A percentile compares a stretch with the other conserved stretches of the same genome.
These are phyloP conservation scores for Gossypium schwendimanii DNA, from an alignment of 441 rosid genomes.

Conservation along the genomic window DNA sequence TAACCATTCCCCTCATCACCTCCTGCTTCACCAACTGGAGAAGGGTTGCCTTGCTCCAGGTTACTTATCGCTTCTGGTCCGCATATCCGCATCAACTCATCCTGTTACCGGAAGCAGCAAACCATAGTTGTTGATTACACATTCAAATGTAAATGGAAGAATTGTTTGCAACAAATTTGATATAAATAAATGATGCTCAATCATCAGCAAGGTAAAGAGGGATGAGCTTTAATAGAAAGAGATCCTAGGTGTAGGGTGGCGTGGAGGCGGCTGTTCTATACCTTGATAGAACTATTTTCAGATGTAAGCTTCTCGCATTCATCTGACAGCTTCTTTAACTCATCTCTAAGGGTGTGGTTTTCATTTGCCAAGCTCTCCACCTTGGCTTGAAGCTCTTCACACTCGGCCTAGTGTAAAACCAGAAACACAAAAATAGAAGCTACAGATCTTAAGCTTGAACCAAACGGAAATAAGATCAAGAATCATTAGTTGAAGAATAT, in stretches of 20 bases:
- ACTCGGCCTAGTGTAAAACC: conserved; percentile 58
- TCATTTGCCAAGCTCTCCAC: conserved; percentile 65
- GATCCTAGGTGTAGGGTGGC: neutral
- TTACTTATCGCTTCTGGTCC: conserved; percentile 77
- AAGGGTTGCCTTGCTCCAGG: conserved; percentile 39
- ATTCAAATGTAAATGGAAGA: neutral
- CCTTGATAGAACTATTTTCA: conserved; percentile 80
- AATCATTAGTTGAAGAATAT: neutral
- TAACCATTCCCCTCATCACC: conserved; percentile 42
- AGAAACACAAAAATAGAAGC: neutral
- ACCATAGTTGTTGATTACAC: neutral
- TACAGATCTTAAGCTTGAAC: neutral
- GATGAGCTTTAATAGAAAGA: no score
- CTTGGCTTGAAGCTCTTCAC: conserved; percentile 78
- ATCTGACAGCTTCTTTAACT: conserved; percentile 67
- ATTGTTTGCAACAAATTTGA: neutral
- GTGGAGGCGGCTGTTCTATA: conserved; percentile 8
- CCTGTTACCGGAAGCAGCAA: conserved; percentile 40
- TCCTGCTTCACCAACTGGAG: conserved; percentile 24
- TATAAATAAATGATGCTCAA: neutral
- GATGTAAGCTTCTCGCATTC: conserved; percentile 83
- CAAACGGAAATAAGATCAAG: neutral
- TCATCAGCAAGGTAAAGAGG: neutral
- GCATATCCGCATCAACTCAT: conserved; percentile 57
- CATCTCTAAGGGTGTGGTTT: conserved; percentile 63